Conservation (phyloP, 2,329 filamentous ascomycete genomes). For the Coleophoma crateriformis region DNA sequence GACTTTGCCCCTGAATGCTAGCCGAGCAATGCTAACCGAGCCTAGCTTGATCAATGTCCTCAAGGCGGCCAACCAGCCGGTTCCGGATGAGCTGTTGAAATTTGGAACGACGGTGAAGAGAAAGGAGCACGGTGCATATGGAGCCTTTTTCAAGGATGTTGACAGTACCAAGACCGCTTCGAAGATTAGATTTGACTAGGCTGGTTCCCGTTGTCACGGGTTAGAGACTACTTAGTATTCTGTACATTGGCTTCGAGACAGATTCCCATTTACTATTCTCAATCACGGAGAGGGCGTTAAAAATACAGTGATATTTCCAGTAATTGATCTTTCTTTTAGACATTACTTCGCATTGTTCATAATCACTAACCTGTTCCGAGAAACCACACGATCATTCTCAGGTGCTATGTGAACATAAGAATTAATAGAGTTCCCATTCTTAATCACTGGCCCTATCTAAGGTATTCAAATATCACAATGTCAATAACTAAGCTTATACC, state of each 20-base stretch:
- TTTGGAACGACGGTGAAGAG: conserved; percentile 99
- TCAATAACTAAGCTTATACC: too few relatives aligned
- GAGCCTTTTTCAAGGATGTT: conserved; percentile 90
- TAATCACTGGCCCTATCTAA: too few relatives aligned
- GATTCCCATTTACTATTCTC: not conserved
- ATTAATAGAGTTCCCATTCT: too few relatives aligned
- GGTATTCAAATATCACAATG: too few relatives aligned
- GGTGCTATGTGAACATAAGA: too few relatives aligned
- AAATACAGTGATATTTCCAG: not conserved
- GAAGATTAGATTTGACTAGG: conserved; percentile 82
- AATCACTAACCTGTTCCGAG: too few relatives aligned
- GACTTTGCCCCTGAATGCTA: conserved; percentile 7
- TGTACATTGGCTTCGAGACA: not conserved
- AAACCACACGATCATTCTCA: too few relatives aligned
- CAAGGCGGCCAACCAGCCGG: conserved; percentile 83
- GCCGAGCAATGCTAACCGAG: not conserved
- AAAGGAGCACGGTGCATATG: conserved; percentile 94
- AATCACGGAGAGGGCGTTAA: not conserved
- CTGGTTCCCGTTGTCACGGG: not conserved
- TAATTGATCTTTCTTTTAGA: not conserved
- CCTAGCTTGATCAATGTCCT: conserved; percentile 84
- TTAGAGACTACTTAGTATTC: too few relatives aligned
- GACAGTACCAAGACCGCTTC: conserved; percentile 78
- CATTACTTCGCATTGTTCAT: too few relatives aligned
- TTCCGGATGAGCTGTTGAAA: conserved; percentile 87